These are phyloP conservation scores for Brassica incana DNA, from an alignment of 345 rosid genomes.

Conservation along the genomic window DNA sequence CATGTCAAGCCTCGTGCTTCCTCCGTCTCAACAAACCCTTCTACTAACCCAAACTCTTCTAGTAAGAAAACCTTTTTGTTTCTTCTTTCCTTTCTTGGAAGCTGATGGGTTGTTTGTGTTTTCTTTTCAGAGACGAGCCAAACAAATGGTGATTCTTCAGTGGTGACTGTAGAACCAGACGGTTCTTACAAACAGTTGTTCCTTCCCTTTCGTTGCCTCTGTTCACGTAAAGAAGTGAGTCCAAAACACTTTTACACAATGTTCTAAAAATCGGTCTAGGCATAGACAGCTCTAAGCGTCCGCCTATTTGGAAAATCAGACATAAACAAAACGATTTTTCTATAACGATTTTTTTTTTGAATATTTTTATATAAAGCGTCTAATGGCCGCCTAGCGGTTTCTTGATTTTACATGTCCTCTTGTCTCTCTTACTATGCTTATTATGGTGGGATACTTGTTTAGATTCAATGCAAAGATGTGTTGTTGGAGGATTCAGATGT, in stretches of 20 bases:
- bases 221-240: constrained; percentile 84
- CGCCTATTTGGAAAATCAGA: too few relatives aligned
- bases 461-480: constrained; percentile 86
- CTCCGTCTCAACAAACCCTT: constrained; percentile 24
- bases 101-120: background rate
- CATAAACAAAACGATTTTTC: too few relatives aligned
- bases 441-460: background rate
- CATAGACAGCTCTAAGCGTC: too few relatives aligned
- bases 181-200: constrained; percentile 61
- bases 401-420: background rate
- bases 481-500: constrained; percentile 77
- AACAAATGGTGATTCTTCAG: constrained; percentile 38
- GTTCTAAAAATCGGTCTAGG: too few relatives aligned
- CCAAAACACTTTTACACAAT: background rate
- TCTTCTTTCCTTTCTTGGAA: constrained; percentile 4
- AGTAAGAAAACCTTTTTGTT: constrained; percentile 20
- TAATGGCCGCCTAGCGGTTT: too few relatives aligned
- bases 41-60: constrained; percentile 29
- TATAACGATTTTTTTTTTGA: too few relatives aligned
- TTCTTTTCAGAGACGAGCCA: constrained; percentile 46
- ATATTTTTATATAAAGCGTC: too few relatives aligned
- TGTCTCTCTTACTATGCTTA: constrained; percentile 20
- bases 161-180: constrained; percentile 52
- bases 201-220: constrained; percentile 91
- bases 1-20: constrained; percentile 61